Base-by-base conservation (phyloP, 441 rosid species). In the Biscutella laevigata region DNA sequence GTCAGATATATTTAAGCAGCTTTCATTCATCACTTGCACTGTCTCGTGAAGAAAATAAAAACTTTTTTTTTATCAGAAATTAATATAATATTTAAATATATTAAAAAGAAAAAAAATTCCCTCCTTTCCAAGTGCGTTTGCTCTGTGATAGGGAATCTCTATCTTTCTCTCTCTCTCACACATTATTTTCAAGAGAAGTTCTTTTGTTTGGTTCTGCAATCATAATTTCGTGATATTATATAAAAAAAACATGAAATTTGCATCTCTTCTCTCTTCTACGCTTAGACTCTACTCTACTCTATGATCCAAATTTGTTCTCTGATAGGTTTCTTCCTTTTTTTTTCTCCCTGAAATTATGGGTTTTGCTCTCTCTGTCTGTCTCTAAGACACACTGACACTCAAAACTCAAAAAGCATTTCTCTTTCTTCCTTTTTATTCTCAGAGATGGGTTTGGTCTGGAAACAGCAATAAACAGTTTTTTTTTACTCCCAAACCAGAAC, bases 21-120 rank as follows among this genome's bases (percentile, higher is more conserved):
- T 64, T 73, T 69, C 80, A 71, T 68, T 78, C 72, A 32, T 38
- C 74, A 47, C 77, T 67, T 76, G 70, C 70, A 58, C 54, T 65
- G 64, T 65, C 64, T 58, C 70, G 65, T 66, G 70, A 66, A 44
- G 20, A 58, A 58, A 51, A 58, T 51, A n/a, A 43, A 57, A 58
- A n/a, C n/a, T n/a, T n/a, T n/a, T 32, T 45, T 59, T 43, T 32
- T 14, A 33, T 57, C 35, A 50, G 15, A 64, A 57, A 64, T 49
- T 48, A 25, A 46, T 30, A 11, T 19, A 30, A 24, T 45, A 29
- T 30, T 39, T 11, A 14, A n/a, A 17, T 34, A 39, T 12, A 1
- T 12, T 1, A 25, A 32, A 22, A 42, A 41, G 0, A 5, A 0
- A 4, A 16, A 4, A 11, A 14, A 30, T 44, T 66, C 60, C 64